Conservation (phyloP, 148 eudicot species). For the Camellia sinensis region DNA sequence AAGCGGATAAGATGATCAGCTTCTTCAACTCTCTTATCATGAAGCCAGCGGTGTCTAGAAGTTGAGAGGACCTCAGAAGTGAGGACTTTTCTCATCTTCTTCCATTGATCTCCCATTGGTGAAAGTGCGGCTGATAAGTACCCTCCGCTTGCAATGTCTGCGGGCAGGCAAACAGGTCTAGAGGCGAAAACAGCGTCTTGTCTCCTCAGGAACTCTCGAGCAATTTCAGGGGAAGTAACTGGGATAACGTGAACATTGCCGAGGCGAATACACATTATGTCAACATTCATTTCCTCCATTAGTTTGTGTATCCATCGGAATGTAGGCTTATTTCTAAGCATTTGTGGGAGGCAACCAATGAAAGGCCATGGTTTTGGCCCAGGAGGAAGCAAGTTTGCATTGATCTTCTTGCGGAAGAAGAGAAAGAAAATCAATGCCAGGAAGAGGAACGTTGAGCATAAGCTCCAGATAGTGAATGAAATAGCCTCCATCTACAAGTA, state of each 20-base stretch:
- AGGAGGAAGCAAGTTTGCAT: constrained; percentile 17
- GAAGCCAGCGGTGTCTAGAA: constrained; percentile 13
- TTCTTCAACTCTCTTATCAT: constrained; percentile 18
- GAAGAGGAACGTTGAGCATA: neutral
- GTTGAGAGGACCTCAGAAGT: constrained; percentile 13
- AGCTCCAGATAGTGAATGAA: neutral
- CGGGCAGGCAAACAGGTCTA: constrained; percentile 20
- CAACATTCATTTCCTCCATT: constrained; percentile 29
- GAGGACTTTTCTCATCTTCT: constrained; percentile 26
- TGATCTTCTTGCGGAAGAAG: neutral
- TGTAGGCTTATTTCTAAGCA: constrained; percentile 16
- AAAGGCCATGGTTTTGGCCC: constrained; percentile 29
- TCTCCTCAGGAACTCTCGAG: constrained; percentile 20
- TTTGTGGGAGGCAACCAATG: neutral
- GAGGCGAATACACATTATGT: constrained; percentile 31
- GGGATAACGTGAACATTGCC: constrained; percentile 27
- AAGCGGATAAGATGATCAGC: constrained; percentile 17
- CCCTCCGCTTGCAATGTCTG: constrained; percentile 16
- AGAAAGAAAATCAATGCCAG: neutral
- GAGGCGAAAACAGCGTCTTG: constrained; percentile 26
- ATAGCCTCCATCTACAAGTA: neutral
- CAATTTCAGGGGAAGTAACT: constrained; percentile 26
- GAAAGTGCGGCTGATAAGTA: constrained; percentile 10
- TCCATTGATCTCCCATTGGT: constrained; percentile 26
- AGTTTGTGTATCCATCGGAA: constrained; percentile 31